These are phyloP conservation scores for Curvularia sp. DNA, from an alignment of 2,329 filamentous ascomycete genomes.

Conservation along the genomic window DNA sequence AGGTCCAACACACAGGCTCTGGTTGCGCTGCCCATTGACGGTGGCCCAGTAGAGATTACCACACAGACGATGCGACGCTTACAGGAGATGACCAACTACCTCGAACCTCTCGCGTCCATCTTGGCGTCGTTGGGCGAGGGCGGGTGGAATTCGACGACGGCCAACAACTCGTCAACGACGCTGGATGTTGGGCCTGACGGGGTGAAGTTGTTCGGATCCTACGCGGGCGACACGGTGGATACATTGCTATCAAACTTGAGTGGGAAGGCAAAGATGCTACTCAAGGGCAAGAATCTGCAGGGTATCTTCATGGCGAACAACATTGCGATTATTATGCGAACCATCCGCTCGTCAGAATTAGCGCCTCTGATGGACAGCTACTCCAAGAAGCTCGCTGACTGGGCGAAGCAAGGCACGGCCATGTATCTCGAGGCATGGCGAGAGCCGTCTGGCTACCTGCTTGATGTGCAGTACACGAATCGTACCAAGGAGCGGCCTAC, in stretches of 20 bases:
- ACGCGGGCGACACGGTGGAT: constrained; percentile 88
- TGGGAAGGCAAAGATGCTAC: constrained; percentile 71
- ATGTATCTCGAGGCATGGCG: constrained; percentile 88
- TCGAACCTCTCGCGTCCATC: constrained; percentile 84
- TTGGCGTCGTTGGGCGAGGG: constrained; percentile 92
- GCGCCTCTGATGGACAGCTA: constrained; percentile 69
- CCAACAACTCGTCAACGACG: constrained; percentile 68
- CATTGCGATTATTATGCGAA: constrained; percentile 81
- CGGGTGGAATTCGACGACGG: constrained; percentile 71
- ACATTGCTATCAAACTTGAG: constrained; percentile 78
- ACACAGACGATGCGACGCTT: constrained; percentile 85
- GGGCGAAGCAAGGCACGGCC: constrained; percentile 84
- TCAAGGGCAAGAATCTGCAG: constrained; percentile 76
- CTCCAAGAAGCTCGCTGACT: constrained; percentile 75
- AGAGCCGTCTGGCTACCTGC: constrained; percentile 81
- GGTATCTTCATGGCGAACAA: constrained; percentile 94
- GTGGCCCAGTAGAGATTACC: constrained; percentile 77
- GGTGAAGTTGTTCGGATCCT: constrained; percentile 85
- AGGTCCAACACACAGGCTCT: constrained; percentile 72
- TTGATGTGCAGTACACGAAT: constrained; percentile 91
- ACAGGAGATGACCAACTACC: constrained; percentile 85
- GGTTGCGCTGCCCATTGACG: constrained; percentile 76
- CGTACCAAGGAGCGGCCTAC: constrained; percentile 68
- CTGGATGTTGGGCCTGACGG: constrained; percentile 89
- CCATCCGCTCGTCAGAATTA: constrained; percentile 82